Evolutionary conservation across 805 yeast genomes (phyloP), one percentile per base, ranked within the genome.

Genomic region (Diddensiella transvaalensis): DNA sequence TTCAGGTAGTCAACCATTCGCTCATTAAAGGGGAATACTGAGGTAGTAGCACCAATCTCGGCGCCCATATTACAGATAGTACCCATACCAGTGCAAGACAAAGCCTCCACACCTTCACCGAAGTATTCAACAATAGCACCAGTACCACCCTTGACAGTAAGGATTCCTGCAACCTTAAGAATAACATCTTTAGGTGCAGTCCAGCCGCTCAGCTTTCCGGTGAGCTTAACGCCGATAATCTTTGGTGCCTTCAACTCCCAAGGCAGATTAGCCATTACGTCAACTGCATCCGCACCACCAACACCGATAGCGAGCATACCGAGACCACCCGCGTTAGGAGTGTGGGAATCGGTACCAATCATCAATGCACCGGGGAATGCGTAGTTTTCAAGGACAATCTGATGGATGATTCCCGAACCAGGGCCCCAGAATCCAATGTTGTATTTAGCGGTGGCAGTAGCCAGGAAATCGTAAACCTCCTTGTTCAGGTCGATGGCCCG

Each of bases 21-120:
- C 65, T 82, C 79, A 77, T 87, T 89, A 86, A 78, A 89, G 68
- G 98, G 98, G 95, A 90, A 90, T 53, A 87, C 87, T 42, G 97
- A 90, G 48, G 98, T 91, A 52, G 98, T 90, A 53, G 97, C 97
- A 75, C 98, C 98, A 60, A 90, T 88, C 75, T 90, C 98, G 57
- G 98, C 98, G 77, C 98, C 98, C 98, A 90, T 90, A 73, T 90
- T 90, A 80, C 98, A 90, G 73, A 90, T 90, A 61, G 98, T 90
- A 68, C 93, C 98, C 98, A 90, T 90, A 79, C 98, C 98, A 46
- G 98, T 91, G 72, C 96, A 87, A 44, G 96, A 86, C 70, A 90
- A 83, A 51, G 91, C 78, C 63, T 85, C 80, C 46, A 90, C 89
- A 78, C 98, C 98, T 45, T 83, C 88, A 70, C 98, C 98, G 64